A percentile compares a stretch with the other conserved stretches of the same genome.
Conservation (phyloP, 306 rosid genomes). For the Corylus avellana region DNA sequence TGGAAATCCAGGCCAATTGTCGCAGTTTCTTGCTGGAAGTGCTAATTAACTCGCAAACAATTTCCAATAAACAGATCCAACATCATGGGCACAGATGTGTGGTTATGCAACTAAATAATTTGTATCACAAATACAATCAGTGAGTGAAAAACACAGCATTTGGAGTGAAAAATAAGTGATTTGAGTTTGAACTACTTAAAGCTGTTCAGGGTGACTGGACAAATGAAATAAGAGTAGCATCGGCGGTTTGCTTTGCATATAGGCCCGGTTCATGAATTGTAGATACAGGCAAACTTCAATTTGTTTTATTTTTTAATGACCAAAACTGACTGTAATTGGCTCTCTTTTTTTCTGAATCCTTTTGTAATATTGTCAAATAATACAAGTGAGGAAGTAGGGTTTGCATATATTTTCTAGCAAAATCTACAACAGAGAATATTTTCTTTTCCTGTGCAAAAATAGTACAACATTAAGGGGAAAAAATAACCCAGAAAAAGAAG, state of each 20-base stretch:
- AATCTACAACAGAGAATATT: too few relatives aligned
- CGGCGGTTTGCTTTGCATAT: constrained; percentile 37
- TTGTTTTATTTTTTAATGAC: constrained; percentile 31
- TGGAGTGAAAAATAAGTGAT: constrained; percentile 21
- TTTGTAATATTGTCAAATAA: neutral
- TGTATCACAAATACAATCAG: constrained; percentile 8
- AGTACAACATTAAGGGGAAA: too few relatives aligned
- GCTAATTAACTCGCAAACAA: constrained; percentile 33
- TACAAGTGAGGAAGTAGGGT: neutral
- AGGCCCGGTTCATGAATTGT: constrained; percentile 20
- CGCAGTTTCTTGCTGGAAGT: constrained; percentile 93
- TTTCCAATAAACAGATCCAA: constrained; percentile 37
- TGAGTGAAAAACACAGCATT: constrained; percentile 19
- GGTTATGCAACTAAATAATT: constrained; percentile 14
- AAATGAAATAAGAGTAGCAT: constrained; percentile 43
- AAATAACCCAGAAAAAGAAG: too few relatives aligned
- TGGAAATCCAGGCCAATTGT: constrained; percentile 90
- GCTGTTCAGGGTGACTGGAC: constrained; percentile 32
- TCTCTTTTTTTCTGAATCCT: neutral
- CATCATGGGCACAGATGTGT: constrained; percentile 5
- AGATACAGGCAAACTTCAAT: constrained; percentile 18
- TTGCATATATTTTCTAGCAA: constrained; percentile 3
- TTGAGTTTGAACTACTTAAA: constrained; percentile 21
- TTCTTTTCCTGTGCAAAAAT: too few relatives aligned
- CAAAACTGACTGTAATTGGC: constrained; percentile 18